A percentile compares a stretch with the other conserved stretches of the same genome.
Conservation (phyloP, 169 alveolate genomes). For the Neospora caninum region DNA sequence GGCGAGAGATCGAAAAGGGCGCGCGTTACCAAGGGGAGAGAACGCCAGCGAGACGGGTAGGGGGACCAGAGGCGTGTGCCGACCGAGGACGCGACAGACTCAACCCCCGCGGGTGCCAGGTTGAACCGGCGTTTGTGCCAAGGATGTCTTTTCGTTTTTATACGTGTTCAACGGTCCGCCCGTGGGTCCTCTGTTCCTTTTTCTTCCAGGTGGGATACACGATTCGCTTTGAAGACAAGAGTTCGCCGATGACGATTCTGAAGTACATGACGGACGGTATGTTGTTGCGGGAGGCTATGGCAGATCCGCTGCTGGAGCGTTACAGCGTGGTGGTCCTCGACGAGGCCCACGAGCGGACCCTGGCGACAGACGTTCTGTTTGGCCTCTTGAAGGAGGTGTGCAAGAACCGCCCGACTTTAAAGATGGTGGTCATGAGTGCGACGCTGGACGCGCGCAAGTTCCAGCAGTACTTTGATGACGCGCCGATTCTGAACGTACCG, state of each 20-base stretch:
- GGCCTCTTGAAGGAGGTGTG: slow-evolving; percentile 92
- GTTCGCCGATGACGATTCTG: slow-evolving; percentile 93
- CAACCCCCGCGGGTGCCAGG: too few species aligned
- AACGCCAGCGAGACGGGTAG: too few species aligned
- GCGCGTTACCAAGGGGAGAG: too few species aligned
- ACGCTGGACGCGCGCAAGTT: slow-evolving; percentile 94
- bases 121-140: too few species aligned
- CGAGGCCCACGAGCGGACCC: slow-evolving; percentile 99
- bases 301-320: slow-evolving; percentile 90
- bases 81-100: too few species aligned
- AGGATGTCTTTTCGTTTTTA: too few species aligned
- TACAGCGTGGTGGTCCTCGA: slow-evolving; percentile 97
- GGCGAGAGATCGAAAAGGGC: too few species aligned
- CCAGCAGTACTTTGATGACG: slow-evolving; percentile 95
- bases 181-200: too few species aligned
- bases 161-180: too few species aligned
- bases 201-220: slow-evolving; percentile 83
- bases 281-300: slow-evolving; percentile 96
- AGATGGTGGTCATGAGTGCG: slow-evolving; percentile 98
- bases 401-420: slow-evolving; percentile 90
- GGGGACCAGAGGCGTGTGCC: too few species aligned
- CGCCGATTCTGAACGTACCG: slow-evolving; percentile 89
- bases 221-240: slow-evolving; percentile 93
- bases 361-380: slow-evolving; percentile 97
- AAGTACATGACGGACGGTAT: slow-evolving; percentile 99